These are phyloP conservation scores for Candida sphagnicola DNA, from an alignment of 805 yeast genomes.

Conservation along the genomic window DNA sequence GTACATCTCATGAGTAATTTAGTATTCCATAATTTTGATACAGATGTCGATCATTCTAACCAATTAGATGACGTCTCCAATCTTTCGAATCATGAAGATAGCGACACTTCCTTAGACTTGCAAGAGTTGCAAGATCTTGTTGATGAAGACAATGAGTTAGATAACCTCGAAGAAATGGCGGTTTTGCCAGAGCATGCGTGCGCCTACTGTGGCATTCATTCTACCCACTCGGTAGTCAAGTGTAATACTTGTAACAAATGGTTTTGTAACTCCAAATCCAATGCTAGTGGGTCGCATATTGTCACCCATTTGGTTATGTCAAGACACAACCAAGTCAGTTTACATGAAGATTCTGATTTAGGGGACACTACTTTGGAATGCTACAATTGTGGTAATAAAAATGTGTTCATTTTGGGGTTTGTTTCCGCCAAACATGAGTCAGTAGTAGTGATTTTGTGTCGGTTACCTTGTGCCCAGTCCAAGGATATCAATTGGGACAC, in stretches of 20 bases:
- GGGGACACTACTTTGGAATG: constrained; percentile 90
- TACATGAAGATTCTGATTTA: constrained; percentile 76
- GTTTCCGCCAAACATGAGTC: constrained; percentile 84
- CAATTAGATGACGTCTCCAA: constrained; percentile 4
- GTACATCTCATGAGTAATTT: constrained; percentile 17
- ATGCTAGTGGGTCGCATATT: constrained; percentile 67
- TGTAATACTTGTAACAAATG: constrained; percentile 78
- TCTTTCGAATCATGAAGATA: constrained; percentile 2
- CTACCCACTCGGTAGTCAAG: constrained; percentile 62
- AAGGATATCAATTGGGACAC: constrained; percentile 84
- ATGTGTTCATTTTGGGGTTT: constrained; percentile 78
- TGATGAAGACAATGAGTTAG: constrained; percentile 7
- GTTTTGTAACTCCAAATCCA: constrained; percentile 78
- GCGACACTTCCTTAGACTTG: constrained; percentile 3
- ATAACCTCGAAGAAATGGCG: constrained; percentile 1
- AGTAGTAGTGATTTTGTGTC: constrained; percentile 81
- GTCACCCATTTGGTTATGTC: constrained; percentile 81
- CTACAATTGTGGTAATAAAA: constrained; percentile 81
- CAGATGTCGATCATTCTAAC: constrained; percentile 5
- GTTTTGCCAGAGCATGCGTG: constrained; percentile 32
- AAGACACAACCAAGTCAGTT: constrained; percentile 66
- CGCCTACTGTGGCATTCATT: constrained; percentile 71
- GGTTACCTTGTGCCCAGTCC: constrained; percentile 81
- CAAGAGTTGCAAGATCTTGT: constrained; percentile 8
- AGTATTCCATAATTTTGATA: constrained; percentile 16